Evolutionary conservation across 768 basidiomycete genomes (phyloP), one percentile per base, ranked within the genome.

Genomic region (Russula virescens): DNA sequence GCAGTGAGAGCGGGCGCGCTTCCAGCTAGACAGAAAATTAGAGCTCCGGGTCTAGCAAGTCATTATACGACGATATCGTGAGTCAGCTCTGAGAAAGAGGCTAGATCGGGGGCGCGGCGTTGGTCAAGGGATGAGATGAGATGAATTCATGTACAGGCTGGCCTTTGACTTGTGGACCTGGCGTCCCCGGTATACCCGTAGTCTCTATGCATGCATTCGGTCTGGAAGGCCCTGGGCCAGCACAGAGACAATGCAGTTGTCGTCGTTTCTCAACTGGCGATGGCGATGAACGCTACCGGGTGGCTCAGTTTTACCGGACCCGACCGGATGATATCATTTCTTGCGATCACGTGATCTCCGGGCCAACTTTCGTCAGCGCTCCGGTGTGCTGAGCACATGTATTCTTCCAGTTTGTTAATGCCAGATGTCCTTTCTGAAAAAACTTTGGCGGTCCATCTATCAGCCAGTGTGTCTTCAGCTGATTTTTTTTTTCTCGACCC

Each of bases 391-490:
- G 16, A 46, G 5, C 16, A 25, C 26, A 10, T 4, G 11, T 13
- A 6, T 4, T 13, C 16, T 9, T n/a, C n/a, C n/a, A n/a, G n/a
- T n/a, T n/a, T 14, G 10, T 16, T 16, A 11, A 49, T 7, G 34
- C 7, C 14, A 38, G 2, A 62, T 65, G 64, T 52, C 61, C 7
- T 26, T 49, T 23, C 35, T 65, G 2, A 49, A 46, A 43, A 45
- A 46, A 16, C 2, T 58, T n/a, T 54, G 35, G 46, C 56, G 60
- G 34, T 26, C 46, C 4, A 19, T 62, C 13, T 58, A 43, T 34
- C 56, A 61, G 1, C 61, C 64, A 28, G 65, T 66, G 40, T 28
- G 65, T 54, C 31, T 28, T 3, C 16, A 40, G 14, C 34, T 23
- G 23, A 43, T 6, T 14, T 10, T n/a, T 26, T 34, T 28, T 28